A percentile compares a stretch with the other conserved stretches of the same genome.
phyloP scores from a whole-genome alignment of 306 rosid genomes.

The Prunus mume region DNA sequence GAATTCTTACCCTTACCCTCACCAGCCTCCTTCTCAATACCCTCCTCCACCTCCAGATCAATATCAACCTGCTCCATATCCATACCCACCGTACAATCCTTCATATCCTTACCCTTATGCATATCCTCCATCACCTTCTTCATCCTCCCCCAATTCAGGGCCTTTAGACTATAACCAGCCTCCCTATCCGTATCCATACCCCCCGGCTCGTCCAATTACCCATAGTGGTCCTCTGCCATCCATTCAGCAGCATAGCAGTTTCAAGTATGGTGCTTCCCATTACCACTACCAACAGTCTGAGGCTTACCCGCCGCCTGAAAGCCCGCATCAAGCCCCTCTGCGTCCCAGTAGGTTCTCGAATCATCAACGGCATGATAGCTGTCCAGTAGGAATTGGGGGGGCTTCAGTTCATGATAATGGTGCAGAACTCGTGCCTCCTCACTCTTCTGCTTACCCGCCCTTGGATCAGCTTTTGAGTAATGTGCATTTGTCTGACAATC shows the following conservation, averaged over 20 bases:
- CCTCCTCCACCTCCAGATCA: conserved; percentile 24
- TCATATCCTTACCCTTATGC: conserved; percentile 7
- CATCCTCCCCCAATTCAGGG: conserved; percentile 28
- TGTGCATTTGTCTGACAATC: conserved; percentile 50
- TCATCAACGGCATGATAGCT: conserved; percentile 36
- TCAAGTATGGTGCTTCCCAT: conserved; percentile 53
- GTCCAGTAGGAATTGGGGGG: conserved; percentile 18
- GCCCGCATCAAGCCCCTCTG: conserved; percentile 22
- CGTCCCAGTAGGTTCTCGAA: conserved; percentile 50
- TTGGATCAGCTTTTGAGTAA: conserved; percentile 53
- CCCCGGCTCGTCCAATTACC: conserved; percentile 29
- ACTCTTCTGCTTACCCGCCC: conserved; percentile 52
- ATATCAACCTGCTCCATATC: conserved; percentile 22
- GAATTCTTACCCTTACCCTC: conserved; percentile 22
- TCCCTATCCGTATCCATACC: conserved; percentile 39
- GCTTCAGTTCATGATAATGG: conserved; percentile 19
- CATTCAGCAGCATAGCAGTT: conserved; percentile 50
- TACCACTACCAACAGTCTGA: conserved; percentile 41
- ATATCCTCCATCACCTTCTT: conserved; percentile 42
- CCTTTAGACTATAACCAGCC: conserved; percentile 24
- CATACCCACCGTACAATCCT: conserved; percentile 25
- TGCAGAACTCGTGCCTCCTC: conserved; percentile 23
- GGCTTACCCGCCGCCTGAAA: conserved; percentile 34
- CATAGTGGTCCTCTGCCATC: conserved; percentile 38
- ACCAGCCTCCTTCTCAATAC: conserved; percentile 18